Evolutionary conservation across 768 basidiomycete genomes (phyloP), one percentile per base, ranked within the genome.

Genomic region (Mycena venus): DNA sequence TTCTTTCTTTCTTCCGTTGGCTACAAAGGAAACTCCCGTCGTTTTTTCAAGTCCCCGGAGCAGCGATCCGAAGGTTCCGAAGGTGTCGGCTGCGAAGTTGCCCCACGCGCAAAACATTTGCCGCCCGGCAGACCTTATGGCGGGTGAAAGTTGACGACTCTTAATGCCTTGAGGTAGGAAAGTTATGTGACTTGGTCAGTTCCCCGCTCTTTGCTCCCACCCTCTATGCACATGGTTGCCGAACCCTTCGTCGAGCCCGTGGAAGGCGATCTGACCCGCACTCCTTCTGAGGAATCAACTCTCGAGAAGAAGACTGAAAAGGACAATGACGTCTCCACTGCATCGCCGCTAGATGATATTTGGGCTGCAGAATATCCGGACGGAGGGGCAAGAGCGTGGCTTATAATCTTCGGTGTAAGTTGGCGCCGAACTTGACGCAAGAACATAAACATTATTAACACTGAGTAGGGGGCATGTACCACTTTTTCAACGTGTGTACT

Each of bases 401-500:
- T 76, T 23, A 23, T 76, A 42, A 68, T 76, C 19, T 47, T 73
- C 51, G 75, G 75, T 7, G 75, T 76, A 1, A 49, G 75, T 19
- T 21, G 17, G 36, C 31, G 6, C 8, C 12, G 23, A 25, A 31
- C 9, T 17, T 25, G 14, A 17, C 14, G 19, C 4, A 42, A 17
- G 47, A 23, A 14, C 38, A 17, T 19, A 1, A 23, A 38, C n/a
- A 55, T 63, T 11, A 63, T 42, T 60, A 3, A 66, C 36, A 17
- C n/a, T 0, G 8, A 36, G 1, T 32, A 77, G 76, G 65, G 49
- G 4, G 44, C 47, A 6, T 77, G 68, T 44, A 69, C 51, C 21
- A 74, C 76, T 12, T 77, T 77, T 38, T 77, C 76, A 23, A 77
- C 76, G 72, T 74, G 29, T 25, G 72, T 74, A 19, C 40, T 44